These are phyloP conservation scores for Elsinoe arachidis DNA, from an alignment of 2,329 filamentous ascomycete species.

Conservation along the genomic window DNA sequence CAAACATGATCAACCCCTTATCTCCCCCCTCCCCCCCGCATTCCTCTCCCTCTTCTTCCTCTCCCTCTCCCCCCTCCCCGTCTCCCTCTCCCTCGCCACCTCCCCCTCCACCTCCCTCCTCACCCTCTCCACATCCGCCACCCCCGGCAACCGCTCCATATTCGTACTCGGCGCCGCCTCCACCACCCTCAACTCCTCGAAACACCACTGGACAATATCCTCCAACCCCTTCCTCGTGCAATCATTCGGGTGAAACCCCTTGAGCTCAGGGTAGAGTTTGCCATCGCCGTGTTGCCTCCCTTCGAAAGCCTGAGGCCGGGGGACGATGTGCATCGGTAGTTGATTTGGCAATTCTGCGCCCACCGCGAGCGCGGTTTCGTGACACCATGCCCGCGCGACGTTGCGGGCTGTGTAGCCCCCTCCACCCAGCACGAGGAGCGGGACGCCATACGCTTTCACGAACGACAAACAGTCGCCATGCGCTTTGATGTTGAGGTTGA, in stretches of 20 bases:
- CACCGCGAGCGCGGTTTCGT: slow-evolving; percentile 88
- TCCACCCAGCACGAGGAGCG: slow-evolving; percentile 83
- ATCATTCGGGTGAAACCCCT: slow-evolving; percentile 58
- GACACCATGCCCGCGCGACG: slow-evolving; percentile 91
- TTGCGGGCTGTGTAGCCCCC: slow-evolving; percentile 96
- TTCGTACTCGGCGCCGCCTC: slow-evolving; percentile 80
- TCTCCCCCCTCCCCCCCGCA: slow-evolving; percentile 36
- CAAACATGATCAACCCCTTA: slow-evolving; percentile 18
- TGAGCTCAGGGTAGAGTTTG: slow-evolving; percentile 78
- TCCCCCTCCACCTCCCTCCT: slow-evolving; percentile 51
- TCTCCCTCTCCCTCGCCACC: slow-evolving; percentile 33
- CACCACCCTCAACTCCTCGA: slow-evolving; percentile 80
- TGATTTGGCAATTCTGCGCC: slow-evolving; percentile 61
- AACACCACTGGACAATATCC: slow-evolving; percentile 67
- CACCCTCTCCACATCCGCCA: slow-evolving; percentile 55
- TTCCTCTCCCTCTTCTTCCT: slow-evolving; percentile 37
- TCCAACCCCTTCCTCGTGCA: slow-evolving; percentile 74
- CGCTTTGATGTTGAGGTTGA: slow-evolving; percentile 92
- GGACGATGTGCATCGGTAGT: slow-evolving; percentile 65
- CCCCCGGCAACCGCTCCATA: slow-evolving; percentile 62
- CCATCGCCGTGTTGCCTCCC: slow-evolving; percentile 61
- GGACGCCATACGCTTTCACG: slow-evolving; percentile 71
- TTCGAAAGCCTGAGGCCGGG: slow-evolving; percentile 76
- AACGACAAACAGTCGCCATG: slow-evolving; percentile 87
- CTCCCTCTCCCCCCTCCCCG: slow-evolving; percentile 44